Evolutionary conservation across 2,329 filamentous ascomycete species (phyloP), one percentile per base, ranked within the genome.

Genomic region (Alternaria longipes): DNA sequence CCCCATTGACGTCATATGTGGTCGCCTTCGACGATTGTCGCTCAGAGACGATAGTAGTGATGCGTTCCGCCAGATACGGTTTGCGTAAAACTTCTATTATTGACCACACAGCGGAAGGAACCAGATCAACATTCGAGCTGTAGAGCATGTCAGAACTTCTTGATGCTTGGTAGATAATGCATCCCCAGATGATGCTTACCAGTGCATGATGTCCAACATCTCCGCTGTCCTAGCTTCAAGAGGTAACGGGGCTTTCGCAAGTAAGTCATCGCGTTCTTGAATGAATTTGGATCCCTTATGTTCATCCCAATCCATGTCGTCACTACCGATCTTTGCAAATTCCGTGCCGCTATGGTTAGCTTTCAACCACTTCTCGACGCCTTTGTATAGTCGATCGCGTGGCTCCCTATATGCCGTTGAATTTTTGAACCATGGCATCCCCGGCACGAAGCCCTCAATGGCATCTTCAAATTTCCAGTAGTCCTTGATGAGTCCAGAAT

Each of bases 381-480:
- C 65, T 30, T 65, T 47, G 9, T 65, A 60, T 28, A 75, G 47
- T 8, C 65, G 65, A 36, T 72, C 66, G 5, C 70, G 71, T 1
- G 67, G 60, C 22, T 57, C 53, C 7, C 59, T 61, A 1, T 64
- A 61, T n/a, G 66, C 59, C 28, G 42, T 53, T 7, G 67, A 59
- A 5, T 66, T 52, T 38, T 70, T 54, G 12, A 71, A 61, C 1
- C 61, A 59, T 18, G 74, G 66, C 44, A 72, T 54, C 3, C 69
- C 69, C 3, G 57, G 62, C 5, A 66, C 7, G 18, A 71, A 70
- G 1, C 58, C 59, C n/a, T 71, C 66, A 5, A 65, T 41, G 9
- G 66, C 63, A 11, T 64, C 62, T 20, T 71, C 64, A 53, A 74
- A 76, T 9, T 66, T 59, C 68, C 67, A 66, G 28, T 72, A 75